Conservation (phyloP, 495 filamentous ascomycete species). For the Staphylotrichum tortipilum region DNA sequence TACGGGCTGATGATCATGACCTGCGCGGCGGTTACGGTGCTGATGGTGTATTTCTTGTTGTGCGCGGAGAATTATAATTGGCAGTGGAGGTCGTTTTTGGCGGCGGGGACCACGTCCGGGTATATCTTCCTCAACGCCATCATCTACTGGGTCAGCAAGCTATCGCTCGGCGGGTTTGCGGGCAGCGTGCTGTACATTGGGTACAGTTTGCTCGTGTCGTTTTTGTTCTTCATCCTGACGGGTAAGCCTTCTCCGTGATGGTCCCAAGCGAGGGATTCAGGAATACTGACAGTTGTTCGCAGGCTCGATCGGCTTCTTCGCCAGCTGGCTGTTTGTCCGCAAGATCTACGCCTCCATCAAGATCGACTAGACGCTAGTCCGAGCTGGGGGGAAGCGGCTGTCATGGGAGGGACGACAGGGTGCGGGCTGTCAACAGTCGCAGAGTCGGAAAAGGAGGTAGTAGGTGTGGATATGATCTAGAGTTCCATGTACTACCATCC, state of each 20-base stretch:
- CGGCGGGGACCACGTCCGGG: conserved; percentile 73
- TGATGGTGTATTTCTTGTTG: conserved; percentile 90
- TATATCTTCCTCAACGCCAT: conserved; percentile 88
- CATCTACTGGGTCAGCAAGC: conserved; percentile 76
- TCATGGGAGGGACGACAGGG: background rate
- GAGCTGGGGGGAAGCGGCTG: background rate
- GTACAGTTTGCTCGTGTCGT: conserved; percentile 81
- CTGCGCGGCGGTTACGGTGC: conserved; percentile 78
- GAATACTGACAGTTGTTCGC: conserved; percentile 8
- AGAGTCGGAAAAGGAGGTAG: too few species aligned
- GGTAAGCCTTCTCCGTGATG: conserved; percentile 59
- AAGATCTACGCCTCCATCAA: conserved; percentile 95
- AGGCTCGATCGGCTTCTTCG: conserved; percentile 90
- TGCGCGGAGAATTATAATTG: conserved; percentile 97
- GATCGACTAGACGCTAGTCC: conserved; percentile 55
- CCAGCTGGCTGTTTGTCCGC: conserved; percentile 85
- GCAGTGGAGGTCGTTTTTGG: conserved; percentile 92
- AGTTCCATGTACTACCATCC: background rate
- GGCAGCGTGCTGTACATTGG: conserved; percentile 87
- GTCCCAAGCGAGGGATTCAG: too few species aligned
- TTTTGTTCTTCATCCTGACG: conserved; percentile 86
- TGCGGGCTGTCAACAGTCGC: too few species aligned
- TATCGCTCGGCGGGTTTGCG: conserved; percentile 75
- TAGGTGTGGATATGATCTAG: background rate
- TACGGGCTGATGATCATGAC: conserved; percentile 98